phyloP scores from a whole-genome alignment of 352 stramenopile genomes.

The Phytophthora ohioensis region DNA sequence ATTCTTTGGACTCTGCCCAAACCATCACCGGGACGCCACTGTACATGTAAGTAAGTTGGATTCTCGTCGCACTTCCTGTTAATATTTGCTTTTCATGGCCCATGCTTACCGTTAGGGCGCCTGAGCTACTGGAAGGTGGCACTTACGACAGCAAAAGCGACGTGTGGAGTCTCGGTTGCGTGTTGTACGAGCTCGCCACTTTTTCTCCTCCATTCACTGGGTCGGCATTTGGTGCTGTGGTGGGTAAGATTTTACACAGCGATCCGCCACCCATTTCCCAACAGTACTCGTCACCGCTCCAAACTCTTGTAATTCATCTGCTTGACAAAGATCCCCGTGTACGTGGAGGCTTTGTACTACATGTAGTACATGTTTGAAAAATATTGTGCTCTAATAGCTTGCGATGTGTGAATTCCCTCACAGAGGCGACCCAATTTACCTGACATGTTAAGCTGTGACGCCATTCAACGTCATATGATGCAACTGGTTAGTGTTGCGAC shows the following conservation, averaged over 20 bases:
- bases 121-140: slow-evolving; percentile 74
- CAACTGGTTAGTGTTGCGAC: slow-evolving; percentile 42
- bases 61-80: neutral
- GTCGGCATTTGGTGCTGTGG: slow-evolving; percentile 62
- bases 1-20: slow-evolving; percentile 56
- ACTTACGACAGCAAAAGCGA: slow-evolving; percentile 80
- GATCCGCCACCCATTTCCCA: slow-evolving; percentile 39
- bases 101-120: slow-evolving; percentile 45
- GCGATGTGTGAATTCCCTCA: neutral
- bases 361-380: neutral
- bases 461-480: slow-evolving; percentile 43
- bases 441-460: slow-evolving; percentile 34
- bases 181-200: slow-evolving; percentile 82
- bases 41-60: slow-evolving; percentile 68
- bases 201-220: slow-evolving; percentile 68
- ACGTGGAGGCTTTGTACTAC: neutral
- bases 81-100: slow-evolving; percentile 10
- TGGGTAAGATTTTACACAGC: slow-evolving; percentile 60
- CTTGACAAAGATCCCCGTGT: slow-evolving; percentile 59
- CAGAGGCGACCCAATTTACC: slow-evolving; percentile 39
- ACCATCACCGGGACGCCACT: slow-evolving; percentile 77
- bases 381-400: neutral
- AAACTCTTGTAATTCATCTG: slow-evolving; percentile 38
- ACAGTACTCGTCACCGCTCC: slow-evolving; percentile 43
- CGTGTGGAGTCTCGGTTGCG: slow-evolving; percentile 86